Evolutionary conservation across 768 basidiomycete species (phyloP).

Genomic region (Tylopilus sp.): DNA sequence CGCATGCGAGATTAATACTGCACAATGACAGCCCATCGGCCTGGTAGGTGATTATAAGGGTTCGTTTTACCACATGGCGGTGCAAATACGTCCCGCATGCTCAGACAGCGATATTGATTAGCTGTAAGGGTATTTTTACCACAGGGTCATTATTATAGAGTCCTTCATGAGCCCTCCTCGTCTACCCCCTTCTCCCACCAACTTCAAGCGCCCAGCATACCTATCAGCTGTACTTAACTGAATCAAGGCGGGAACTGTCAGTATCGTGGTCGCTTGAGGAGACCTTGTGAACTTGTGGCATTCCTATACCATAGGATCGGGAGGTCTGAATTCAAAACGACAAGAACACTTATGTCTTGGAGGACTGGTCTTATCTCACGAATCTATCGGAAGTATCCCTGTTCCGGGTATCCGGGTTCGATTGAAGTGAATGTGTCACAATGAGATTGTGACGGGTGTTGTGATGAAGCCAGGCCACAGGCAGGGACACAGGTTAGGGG

Average conservation of each 20-base stretch:
- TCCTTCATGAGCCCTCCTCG: background rate
- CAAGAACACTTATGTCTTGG: background rate
- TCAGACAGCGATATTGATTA: background rate
- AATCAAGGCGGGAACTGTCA: background rate
- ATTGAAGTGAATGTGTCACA: slow-evolving; percentile 3
- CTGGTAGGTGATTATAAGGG: background rate
- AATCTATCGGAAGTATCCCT: background rate
- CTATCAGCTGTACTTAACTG: background rate
- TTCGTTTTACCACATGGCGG: no score
- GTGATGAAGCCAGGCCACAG: slow-evolving; percentile 1
- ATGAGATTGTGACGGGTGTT: slow-evolving; percentile 2
- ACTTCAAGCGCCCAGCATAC: background rate
- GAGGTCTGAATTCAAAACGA: background rate
- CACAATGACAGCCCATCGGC: background rate
- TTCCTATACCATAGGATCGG: background rate
- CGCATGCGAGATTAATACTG: slow-evolving; percentile 81
- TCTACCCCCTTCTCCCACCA: background rate
- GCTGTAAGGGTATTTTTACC: slow-evolving; percentile 2
- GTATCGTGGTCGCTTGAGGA: background rate
- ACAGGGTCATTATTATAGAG: slow-evolving; percentile 16
- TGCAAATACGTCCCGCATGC: no score
- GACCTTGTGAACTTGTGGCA: background rate
- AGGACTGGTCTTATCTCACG: background rate
- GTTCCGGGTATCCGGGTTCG: slow-evolving; percentile 3
- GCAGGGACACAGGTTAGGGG: slow-evolving; percentile 1